Base-by-base conservation (phyloP, 129 eudicot genomes). In the Flaveria robusta region DNA sequence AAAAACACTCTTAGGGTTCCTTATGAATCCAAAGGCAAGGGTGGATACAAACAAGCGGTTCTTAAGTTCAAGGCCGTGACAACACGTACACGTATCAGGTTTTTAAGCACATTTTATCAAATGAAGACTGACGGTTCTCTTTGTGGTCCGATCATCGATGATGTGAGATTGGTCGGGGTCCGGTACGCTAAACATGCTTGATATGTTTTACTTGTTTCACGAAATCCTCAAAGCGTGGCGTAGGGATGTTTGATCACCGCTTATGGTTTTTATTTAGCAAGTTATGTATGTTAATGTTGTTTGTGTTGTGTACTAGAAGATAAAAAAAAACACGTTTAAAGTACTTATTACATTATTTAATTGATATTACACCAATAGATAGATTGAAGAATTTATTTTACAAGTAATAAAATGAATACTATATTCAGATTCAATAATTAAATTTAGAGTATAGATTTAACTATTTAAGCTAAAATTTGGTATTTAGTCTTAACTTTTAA, bases 101-200 rank as follows among this genome's bases (percentile, higher is more conserved):
- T 89, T 72, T 63, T 89, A 72, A 91, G 97, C 82, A 68, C 87
- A 31, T 91, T 58, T 70, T 89, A 91, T 74, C 90, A 83, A 60
- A 91, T 87, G 96, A 88, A 85, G 88, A 86, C 82, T 52, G 97
- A 91, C 55, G 92, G 96, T 63, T 85, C 97, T 39, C 83, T 91
- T 22, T 91, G 97, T 68, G 97, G 97, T 59, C 97, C 97, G 10
- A 87, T 91, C 45, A 66, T 95, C 19, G 96, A 95, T 49, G 97
- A 89, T 72, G 89, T 95, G 41, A 84, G 84, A 23, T 75, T 90
- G 84, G 77, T 93, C 8, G 68, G 86, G 0, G 83, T 86, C 13
- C 88, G 87, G 2, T 58, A 84, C 19, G 86, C 86, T 45, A 79
- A 69, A 74, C 92, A 73, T 23, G 86, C 79, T 42, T 83, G 51